Evolutionary conservation across 2,329 filamentous ascomycete genomes (phyloP), one percentile per base, ranked within the genome.

Genomic region (Exophiala viscosa): DNA sequence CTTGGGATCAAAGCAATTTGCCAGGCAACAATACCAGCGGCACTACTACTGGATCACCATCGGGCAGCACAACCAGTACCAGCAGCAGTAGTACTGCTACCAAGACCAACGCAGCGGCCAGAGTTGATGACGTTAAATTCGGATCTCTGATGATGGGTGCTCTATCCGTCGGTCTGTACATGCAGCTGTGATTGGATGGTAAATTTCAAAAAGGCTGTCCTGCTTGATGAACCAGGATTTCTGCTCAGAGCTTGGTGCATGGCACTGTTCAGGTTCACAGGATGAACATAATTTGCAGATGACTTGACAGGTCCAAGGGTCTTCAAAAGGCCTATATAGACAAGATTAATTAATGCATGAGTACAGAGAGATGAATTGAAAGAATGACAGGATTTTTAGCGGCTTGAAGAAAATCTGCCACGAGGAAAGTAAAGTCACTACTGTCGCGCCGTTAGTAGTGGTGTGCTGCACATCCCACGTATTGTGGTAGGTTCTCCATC

Each of bases 1-100:
- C 70, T 8, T 70, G 76, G 43, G 77, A 78, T 51, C 67, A 77
- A 57, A 76, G 74, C 66, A 86, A 86, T 63, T 69, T 70, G 14
- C 83, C 83, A n/a, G 75, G 76, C 32, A 67, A 71, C 49, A 70
- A 70, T 50, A 66, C 64, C 50, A 66, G 60, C 47, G 62, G 64
- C 43, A 62, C 60, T 38, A 61, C 61, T 43, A 64, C 65, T 57
- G 48, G 61, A 53, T 59, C 52, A 28, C 43, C 50, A n/a, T 50
- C 51, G 14, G 34, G 13, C 15, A 42, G 52, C 11, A 48, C 32
- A 18, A 18, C 51, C 1, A 43, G 35, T 33, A 55, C 40, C 40
- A 55, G 23, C 28, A 55, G 45, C 18, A 52, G 45, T 14, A 55
- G 52, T 38, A 20, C 39, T 10, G 50, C 59, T 11, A 47, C 43